Percentiles rank a stretch among this genome's conserved stretches.
phyloP scores from a whole-genome alignment of 768 basidiomycete species.

The Hericium rajendrae region DNA sequence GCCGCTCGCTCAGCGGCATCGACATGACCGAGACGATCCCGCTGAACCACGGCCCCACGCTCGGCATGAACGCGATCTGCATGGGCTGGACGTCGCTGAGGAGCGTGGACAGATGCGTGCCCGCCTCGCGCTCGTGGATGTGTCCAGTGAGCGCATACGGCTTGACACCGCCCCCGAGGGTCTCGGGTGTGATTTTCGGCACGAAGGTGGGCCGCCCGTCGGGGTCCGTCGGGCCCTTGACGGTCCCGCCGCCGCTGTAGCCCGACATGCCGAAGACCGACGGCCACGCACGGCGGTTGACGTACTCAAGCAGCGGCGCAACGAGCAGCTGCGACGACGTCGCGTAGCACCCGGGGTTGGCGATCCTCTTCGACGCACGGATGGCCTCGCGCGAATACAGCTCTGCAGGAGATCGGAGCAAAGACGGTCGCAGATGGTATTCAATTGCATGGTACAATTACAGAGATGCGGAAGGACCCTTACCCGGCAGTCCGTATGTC shows the following conservation, averaged over 20 bases:
- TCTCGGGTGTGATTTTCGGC: conserved; percentile 76
- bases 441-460: conserved; percentile 20
- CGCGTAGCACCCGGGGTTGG: conserved; percentile 97
- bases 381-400: conserved; percentile 71
- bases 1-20: conserved; percentile 59
- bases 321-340: conserved; percentile 88
- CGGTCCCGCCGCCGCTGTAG: conserved; percentile 91
- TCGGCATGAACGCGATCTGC: conserved; percentile 78
- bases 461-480: conserved; percentile 38
- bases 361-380: conserved; percentile 70
- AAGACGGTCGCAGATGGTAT: conserved; percentile 25
- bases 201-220: conserved; percentile 65
- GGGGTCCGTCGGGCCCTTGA: conserved; percentile 49
- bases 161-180: conserved; percentile 63
- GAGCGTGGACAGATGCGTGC: conserved; percentile 66
- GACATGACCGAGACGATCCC: conserved; percentile 87
- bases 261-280: conserved; percentile 92
- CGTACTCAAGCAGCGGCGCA: conserved; percentile 74
- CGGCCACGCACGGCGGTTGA: conserved; percentile 52
- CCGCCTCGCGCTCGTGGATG: conserved; percentile 97
- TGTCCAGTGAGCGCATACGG: conserved; percentile 94
- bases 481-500: conserved; percentile 99
- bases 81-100: conserved; percentile 29
- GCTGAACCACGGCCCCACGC: conserved; percentile 90
- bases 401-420: conserved; percentile 40